Base-by-base conservation (phyloP, 2,329 filamentous ascomycete genomes). In the Ascochyta koolunga region DNA sequence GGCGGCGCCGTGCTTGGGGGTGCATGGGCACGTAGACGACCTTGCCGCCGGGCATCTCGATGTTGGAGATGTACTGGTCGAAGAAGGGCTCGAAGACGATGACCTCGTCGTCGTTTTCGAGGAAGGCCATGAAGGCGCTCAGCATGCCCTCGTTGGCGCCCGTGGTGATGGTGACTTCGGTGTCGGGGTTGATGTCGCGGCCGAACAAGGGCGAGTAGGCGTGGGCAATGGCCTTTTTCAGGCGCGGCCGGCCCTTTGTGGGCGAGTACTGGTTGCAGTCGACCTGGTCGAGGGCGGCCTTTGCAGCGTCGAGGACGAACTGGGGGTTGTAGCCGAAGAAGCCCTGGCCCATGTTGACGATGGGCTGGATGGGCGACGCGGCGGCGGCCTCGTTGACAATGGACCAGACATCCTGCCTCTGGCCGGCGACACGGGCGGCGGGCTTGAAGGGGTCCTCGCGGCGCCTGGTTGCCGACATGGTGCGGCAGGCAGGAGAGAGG, bases 251-350 rank as follows among this genome's bases (percentile, higher is more conserved):
- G 56, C 95, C 95, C 82, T 92, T 95, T 18, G 95, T 97, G 2
- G 93, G 95, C 19, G 92, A 93, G 82, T 99, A 99, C 81, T 99
- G 95, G 76, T 99, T 99, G 83, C 93, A 97, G 64, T 98, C 95
- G 19, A 99, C 93, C 45, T 86, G 84, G 70, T 96, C 89, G 45
- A 99, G 83, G 33, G 93, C 93, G 33, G 88, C 81, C 77, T 96
- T 98, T 45, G 95, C 95, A 36, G 95, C 95, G 66, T 96, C 85
- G 61, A 97, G 81, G 61, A 97, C 91, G 76, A 96, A 98, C 31
- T 88, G 77, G 51, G 93, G 93, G 72, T 98, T 98, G 77, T 98
- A 98, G 54, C 93, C 93, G 65, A 91, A 93, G 81, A 91, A 91
- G 49, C 86, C 85, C 74, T 88, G 86, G 45, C 86, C 86, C 85